Conservation (phyloP, 331 rosid genomes). For the Acacia concinna region DNA sequence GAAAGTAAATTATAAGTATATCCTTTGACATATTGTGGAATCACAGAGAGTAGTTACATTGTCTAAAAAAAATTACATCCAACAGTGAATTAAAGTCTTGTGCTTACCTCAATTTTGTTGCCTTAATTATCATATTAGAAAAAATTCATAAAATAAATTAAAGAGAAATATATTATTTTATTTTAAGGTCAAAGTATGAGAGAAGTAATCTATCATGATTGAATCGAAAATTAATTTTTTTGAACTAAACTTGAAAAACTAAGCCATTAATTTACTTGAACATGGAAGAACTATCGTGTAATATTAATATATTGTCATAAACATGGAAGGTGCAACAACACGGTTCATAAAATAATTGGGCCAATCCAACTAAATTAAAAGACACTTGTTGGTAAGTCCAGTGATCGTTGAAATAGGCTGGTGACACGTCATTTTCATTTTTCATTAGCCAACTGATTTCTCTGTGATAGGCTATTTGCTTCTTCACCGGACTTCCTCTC, state of each 20-base stretch:
- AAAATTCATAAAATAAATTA: neutral
- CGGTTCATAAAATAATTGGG: slow-evolving; percentile 18
- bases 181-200: neutral
- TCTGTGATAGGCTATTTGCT: too few species aligned
- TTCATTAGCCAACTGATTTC: slow-evolving; percentile 29
- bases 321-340: neutral
- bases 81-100: neutral
- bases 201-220: neutral
- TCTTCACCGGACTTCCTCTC: neutral
- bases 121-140: too few species aligned
- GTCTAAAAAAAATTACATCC: neutral
- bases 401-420: slow-evolving; percentile 36
- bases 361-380: slow-evolving; percentile 6
- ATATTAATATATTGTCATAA: too few species aligned
- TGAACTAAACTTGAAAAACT: neutral
- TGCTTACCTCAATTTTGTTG: neutral
- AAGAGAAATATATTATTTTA: neutral
- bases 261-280: neutral
- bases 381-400: neutral
- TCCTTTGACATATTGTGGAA: neutral
- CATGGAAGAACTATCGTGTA: too few species aligned
- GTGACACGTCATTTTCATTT: slow-evolving; percentile 33
- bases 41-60: neutral
- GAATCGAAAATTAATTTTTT: neutral
- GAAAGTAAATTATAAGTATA: too few species aligned